Evolutionary conservation across 495 filamentous ascomycete genomes (phyloP), one percentile per base, ranked within the genome.

Genomic region (Clohesyomyces aquaticus): DNA sequence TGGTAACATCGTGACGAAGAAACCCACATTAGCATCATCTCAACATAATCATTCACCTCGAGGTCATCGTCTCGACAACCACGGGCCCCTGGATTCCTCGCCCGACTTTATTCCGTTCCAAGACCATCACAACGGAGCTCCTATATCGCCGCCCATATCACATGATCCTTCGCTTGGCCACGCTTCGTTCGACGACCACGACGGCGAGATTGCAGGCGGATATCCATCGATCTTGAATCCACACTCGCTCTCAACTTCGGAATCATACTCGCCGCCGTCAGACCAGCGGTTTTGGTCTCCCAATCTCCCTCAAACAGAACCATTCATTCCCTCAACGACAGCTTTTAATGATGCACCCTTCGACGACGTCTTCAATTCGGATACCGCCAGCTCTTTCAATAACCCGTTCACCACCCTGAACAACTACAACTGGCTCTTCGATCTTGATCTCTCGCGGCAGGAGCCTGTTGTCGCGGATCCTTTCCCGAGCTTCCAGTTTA

Each of bases 401-500:
- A 79, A 81, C 60, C 82, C 81, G 1, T 86, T 83, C 65, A 83
- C 81, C 4, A 81, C 81, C 4, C 78, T 79, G 41, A 75, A 73
- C 55, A 81, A 84, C 56, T 84, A 83, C 63, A 81, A 81, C 60
- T 85, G 82, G 82, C 61, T 84, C 18, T 85, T 85, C 70, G 78
- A 80, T 55, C 75, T 67, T 25, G 61, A 71, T 45, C 25, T 67
- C 9, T 63, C 59, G 49, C 27, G 41, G 45, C 59, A 56, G 27
- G 54, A 41, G 14, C 53, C 55, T 4, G 32, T 59, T 11, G 35
- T 63, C 23, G 12, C 43, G 16, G 54, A 63, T 25, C n/a, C 45
- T 25, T 63, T 68, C 32, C 25, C 53, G 1, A 14, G 32, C 10
- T 63, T 58, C 18, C 65, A 68, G 38, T 52, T 68, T 19, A 26